phyloP scores from a whole-genome alignment of 768 basidiomycete species.

The Agrocybe chaxingu region DNA sequence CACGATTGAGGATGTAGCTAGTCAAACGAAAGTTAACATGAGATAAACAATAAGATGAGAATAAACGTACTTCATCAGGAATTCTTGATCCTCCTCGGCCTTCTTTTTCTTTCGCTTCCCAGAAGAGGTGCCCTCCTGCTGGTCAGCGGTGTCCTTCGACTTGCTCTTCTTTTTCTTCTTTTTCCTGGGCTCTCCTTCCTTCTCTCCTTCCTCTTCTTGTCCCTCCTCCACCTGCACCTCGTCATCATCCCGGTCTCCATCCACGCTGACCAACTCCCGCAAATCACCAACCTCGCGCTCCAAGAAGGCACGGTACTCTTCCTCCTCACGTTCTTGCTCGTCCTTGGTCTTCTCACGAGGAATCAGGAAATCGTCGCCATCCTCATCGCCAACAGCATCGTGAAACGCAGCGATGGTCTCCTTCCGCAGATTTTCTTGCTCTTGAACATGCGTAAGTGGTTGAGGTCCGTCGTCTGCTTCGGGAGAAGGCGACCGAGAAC shows the following conservation, averaged over 20 bases:
- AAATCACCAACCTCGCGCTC: conserved; percentile 83
- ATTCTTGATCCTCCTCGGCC: conserved; percentile 77
- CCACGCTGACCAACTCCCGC: conserved; percentile 61
- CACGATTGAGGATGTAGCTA: conserved; percentile 96
- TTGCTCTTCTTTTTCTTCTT: conserved; percentile 39
- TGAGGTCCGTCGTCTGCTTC: conserved; percentile 27
- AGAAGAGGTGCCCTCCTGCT: conserved; percentile 15
- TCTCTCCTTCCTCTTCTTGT: conserved; percentile 22
- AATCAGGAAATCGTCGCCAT: conserved; percentile 67
- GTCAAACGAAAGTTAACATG: background rate
- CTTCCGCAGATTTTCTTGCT: conserved; percentile 68
- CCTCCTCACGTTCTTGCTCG: conserved; percentile 74
- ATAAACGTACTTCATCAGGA: conserved; percentile 76
- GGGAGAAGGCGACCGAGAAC: conserved; percentile 60
- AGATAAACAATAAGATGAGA: background rate
- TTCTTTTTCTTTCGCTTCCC: conserved; percentile 34
- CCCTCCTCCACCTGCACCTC: conserved; percentile 13
- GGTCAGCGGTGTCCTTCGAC: conserved; percentile 23
- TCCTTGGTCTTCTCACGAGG: conserved; percentile 76
- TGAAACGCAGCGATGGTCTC: conserved; percentile 90
- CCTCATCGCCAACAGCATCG: conserved; percentile 35
- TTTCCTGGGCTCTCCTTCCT: conserved; percentile 35
- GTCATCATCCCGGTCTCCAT: conserved; percentile 26
- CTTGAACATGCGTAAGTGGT: conserved; percentile 68
- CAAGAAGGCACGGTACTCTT: conserved; percentile 82